Conservation (phyloP, 768 basidiomycete genomes). For the Terana coerulea region DNA sequence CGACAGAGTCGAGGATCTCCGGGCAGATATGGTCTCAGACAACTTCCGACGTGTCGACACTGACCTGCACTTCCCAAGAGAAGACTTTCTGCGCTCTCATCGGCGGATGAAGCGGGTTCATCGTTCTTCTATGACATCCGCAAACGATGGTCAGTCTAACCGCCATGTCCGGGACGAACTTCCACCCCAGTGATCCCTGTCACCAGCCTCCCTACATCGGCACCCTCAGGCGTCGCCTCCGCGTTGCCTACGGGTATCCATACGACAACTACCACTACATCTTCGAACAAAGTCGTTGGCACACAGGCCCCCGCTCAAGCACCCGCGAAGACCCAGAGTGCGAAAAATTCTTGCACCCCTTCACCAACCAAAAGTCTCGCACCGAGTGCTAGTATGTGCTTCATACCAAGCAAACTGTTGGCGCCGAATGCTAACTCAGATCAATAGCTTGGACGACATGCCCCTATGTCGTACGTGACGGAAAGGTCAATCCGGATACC, state of each 20-base stretch:
- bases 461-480: conserved; percentile 47
- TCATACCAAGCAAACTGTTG: background rate
- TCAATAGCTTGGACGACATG: conserved; percentile 38
- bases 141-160: background rate
- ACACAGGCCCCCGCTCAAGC: conserved; percentile 28
- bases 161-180: background rate
- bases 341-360: conserved; percentile 39
- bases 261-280: background rate
- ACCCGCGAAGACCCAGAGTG: conserved; percentile 21
- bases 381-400: conserved; percentile 47
- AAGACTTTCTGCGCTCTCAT: conserved; percentile 1
- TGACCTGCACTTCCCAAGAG: conserved; percentile 1
- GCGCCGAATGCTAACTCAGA: background rate
- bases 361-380: conserved; percentile 44
- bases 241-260: conserved; percentile 8
- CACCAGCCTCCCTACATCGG: background rate
- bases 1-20: conserved; percentile 4
- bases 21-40: background rate
- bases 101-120: conserved; percentile 16
- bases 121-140: background rate
- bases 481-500: conserved; percentile 54
- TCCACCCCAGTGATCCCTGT: background rate
- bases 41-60: background rate
- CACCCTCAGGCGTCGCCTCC: background rate
- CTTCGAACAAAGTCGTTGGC: conserved; percentile 19